Conservation (phyloP, 176 grass and related monocot genomes). For the Thinopyrum elongatum region DNA sequence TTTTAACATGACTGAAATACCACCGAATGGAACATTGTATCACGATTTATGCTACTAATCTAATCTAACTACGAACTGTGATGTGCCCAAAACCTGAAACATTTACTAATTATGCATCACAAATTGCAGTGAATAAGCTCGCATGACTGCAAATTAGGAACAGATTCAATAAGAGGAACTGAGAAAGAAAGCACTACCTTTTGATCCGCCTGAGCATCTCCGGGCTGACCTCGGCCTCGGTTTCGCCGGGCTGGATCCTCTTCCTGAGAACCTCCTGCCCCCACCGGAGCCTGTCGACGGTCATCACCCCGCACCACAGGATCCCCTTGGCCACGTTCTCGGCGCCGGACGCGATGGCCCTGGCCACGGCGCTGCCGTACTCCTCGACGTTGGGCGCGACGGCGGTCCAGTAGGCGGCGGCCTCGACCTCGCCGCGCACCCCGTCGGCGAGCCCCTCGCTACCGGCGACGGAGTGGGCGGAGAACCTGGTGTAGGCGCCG, state of each 20-base stretch:
- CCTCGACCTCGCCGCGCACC: constrained; percentile 51
- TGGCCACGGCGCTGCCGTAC: constrained; percentile 61
- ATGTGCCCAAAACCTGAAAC: background rate
- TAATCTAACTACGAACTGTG: background rate
- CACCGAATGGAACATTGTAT: background rate
- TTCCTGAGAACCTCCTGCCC: constrained; percentile 70
- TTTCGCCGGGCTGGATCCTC: constrained; percentile 51
- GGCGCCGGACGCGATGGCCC: constrained; percentile 57
- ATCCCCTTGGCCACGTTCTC: constrained; percentile 63
- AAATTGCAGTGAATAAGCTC: background rate
- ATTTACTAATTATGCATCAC: background rate
- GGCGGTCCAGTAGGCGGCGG: constrained; percentile 81
- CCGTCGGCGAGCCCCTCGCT: constrained; percentile 30
- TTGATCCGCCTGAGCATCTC: constrained; percentile 75
- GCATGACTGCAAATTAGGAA: background rate
- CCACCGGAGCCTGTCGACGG: constrained; percentile 66
- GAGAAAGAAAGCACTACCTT: constrained; percentile 25
- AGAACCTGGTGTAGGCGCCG: constrained; percentile 51
- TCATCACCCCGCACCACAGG: constrained; percentile 78
- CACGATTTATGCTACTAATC: background rate
- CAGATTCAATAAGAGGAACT: background rate
- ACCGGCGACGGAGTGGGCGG: constrained; percentile 52
- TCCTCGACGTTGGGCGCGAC: constrained; percentile 87
- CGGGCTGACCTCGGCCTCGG: constrained; percentile 51
- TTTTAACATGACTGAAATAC: background rate